Evolutionary conservation across 257 asterid species (phyloP).

Genomic region (Solanum gandarillasii): DNA sequence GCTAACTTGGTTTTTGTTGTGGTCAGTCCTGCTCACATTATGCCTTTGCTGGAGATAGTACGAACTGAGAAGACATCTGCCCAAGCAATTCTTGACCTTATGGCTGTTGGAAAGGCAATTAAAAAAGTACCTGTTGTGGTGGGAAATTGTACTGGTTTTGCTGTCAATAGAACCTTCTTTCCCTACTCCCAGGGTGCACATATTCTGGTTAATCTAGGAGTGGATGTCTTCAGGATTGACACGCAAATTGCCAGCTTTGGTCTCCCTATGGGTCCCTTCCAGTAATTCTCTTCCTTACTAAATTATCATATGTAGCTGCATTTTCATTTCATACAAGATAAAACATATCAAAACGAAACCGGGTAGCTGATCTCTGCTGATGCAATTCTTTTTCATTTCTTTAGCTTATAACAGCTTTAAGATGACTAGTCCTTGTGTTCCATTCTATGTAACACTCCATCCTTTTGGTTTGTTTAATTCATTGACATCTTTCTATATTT

Average conservation of each 20-base stretch:
- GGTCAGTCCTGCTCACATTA: slow-evolving; percentile 93
- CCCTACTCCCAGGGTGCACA: slow-evolving; percentile 90
- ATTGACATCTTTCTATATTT: background rate
- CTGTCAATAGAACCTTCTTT: slow-evolving; percentile 91
- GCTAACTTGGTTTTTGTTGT: slow-evolving; percentile 18
- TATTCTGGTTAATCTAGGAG: slow-evolving; percentile 74
- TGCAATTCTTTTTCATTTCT: background rate
- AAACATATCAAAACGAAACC: background rate
- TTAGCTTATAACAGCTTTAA: background rate
- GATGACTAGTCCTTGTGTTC: background rate
- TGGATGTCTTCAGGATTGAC: slow-evolving; percentile 88
- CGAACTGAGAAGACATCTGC: slow-evolving; percentile 88
- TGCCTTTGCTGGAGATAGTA: slow-evolving; percentile 93
- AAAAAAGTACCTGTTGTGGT: slow-evolving; percentile 94
- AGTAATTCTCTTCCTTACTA: slow-evolving; percentile 46
- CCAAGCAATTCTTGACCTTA: slow-evolving; percentile 86
- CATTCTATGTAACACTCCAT: background rate
- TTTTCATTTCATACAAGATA: background rate
- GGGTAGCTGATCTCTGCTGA: background rate
- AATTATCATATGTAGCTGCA: background rate
- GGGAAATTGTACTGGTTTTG: slow-evolving; percentile 97
- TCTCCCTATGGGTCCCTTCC: slow-evolving; percentile 95
- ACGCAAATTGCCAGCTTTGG: slow-evolving; percentile 69
- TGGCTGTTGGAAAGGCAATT: slow-evolving; percentile 78
- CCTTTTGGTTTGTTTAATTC: background rate